Evolutionary conservation across 2,329 filamentous ascomycete species (phyloP), one percentile per base, ranked within the genome.

Genomic region (Didymosphaeria variabile): DNA sequence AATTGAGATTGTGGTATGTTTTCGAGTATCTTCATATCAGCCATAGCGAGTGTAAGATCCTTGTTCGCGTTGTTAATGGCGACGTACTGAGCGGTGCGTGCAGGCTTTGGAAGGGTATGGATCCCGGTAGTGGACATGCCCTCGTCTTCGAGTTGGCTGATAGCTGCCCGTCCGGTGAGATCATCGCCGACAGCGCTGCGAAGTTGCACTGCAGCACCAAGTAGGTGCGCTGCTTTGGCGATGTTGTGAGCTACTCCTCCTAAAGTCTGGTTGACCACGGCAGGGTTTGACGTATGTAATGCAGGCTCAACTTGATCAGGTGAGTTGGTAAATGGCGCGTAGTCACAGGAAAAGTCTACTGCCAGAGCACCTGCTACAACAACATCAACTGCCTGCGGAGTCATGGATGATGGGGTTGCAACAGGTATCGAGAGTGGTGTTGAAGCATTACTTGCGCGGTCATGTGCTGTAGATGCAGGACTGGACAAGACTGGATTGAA

Each of bases 201-300:
- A 17, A 97, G 86, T 23, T 87, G 85, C 8, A 95, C 91, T 15
- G 81, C 79, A 40, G 84, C 87, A 44, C 87, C 88, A 61, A 91
- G 84, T 34, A 89, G 85, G 67, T 93, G 91, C 0, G 92, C 90
- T 47, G 94, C 94, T 51, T 93, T 86, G 17, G 95, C 93, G 47
- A 98, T 92, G 72, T 98, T 98, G 72, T 93, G 90, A 7, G 92
- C 95, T 8, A 98, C 95, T 7, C 95, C 95, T 13, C 95, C 95
- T 8, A 97, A 86, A 0, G 91, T 92, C 73, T 97, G 93, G 38
- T 82, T 88, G 66, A 97, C 96, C 15, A 83, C 82, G 8, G 93
- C 88, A 52, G 92, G 92, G 72, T 98, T 98, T 0, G 94, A 98
- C 0, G 93, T 97, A 61, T 94, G 87, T 40, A 89, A 82, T 54